phyloP scores from a whole-genome alignment of 2,329 filamentous ascomycete genomes.

The Hypomyces perniciosus region DNA sequence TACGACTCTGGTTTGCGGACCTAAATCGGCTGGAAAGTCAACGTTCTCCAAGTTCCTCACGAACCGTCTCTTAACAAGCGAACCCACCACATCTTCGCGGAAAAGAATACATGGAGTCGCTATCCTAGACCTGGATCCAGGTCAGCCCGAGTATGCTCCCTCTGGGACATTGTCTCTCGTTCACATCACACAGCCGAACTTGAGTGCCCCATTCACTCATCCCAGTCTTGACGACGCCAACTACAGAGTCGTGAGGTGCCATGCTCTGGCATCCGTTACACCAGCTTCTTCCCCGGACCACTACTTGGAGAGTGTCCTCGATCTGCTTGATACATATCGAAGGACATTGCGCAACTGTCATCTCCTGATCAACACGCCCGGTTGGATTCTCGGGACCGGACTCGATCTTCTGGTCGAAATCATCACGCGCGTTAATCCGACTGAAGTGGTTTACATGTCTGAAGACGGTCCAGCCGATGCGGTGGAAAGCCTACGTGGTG shows the following conservation, averaged over 20 bases:
- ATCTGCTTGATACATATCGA: slow-evolving; percentile 56
- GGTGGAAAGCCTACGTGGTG: slow-evolving; percentile 45
- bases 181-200: slow-evolving; percentile 52
- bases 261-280: slow-evolving; percentile 59
- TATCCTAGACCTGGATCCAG: slow-evolving; percentile 71
- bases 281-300: slow-evolving; percentile 61
- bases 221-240: slow-evolving; percentile 30
- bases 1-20: slow-evolving; percentile 57
- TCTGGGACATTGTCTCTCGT: slow-evolving; percentile 65
- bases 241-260: slow-evolving; percentile 48
- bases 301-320: slow-evolving; percentile 57
- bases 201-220: slow-evolving; percentile 64
- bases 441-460: slow-evolving; percentile 64
- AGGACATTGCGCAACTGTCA: slow-evolving; percentile 42
- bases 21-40: slow-evolving; percentile 70
- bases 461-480: slow-evolving; percentile 54
- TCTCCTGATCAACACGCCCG: slow-evolving; percentile 67
- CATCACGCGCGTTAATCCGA: slow-evolving; percentile 47
- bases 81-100: slow-evolving; percentile 1
- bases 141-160: slow-evolving; percentile 68
- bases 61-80: slow-evolving; percentile 58
- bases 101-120: slow-evolving; percentile 33
- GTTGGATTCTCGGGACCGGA: slow-evolving; percentile 67
- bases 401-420: slow-evolving; percentile 58
- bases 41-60: slow-evolving; percentile 62